Evolutionary conservation across 2,329 filamentous ascomycete species (phyloP).

Genomic region (Trichoderma arundinaceum): DNA sequence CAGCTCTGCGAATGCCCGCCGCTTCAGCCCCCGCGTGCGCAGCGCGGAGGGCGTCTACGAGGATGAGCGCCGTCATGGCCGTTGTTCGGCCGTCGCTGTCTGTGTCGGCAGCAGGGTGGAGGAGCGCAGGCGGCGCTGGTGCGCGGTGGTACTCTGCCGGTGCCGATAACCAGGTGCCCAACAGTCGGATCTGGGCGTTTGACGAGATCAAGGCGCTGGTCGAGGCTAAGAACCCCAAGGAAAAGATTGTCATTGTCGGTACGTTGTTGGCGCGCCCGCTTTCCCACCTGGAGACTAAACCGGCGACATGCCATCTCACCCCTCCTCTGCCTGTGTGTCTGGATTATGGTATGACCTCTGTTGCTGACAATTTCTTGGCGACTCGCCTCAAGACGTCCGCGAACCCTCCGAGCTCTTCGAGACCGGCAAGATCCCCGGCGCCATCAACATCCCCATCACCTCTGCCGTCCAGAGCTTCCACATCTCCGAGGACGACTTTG

Average conservation of each 20-base stretch:
- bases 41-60: background rate
- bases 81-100: background rate
- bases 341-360: background rate
- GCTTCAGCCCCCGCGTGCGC: background rate
- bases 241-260: constrained; percentile 55
- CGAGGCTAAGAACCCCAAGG: constrained; percentile 22
- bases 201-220: constrained; percentile 37
- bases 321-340: background rate
- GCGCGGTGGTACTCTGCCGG: constrained; percentile 40
- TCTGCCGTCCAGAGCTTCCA: constrained; percentile 80
- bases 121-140: background rate
- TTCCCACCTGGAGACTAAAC: no score
- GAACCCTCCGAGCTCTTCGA: constrained; percentile 70
- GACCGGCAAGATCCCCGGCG: constrained; percentile 76
- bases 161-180: constrained; percentile 23
- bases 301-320: background rate
- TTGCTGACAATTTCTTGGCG: background rate
- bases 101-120: background rate
- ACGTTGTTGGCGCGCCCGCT: constrained; percentile 36
- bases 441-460: constrained; percentile 81
- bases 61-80: background rate
- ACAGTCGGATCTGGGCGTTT: constrained; percentile 54
- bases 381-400: constrained; percentile 63
- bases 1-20: background rate
- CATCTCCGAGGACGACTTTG: constrained; percentile 77